Evolutionary conservation across 1,139 yeast species (phyloP).

Genomic region (Meyerozyma smithsonii): DNA sequence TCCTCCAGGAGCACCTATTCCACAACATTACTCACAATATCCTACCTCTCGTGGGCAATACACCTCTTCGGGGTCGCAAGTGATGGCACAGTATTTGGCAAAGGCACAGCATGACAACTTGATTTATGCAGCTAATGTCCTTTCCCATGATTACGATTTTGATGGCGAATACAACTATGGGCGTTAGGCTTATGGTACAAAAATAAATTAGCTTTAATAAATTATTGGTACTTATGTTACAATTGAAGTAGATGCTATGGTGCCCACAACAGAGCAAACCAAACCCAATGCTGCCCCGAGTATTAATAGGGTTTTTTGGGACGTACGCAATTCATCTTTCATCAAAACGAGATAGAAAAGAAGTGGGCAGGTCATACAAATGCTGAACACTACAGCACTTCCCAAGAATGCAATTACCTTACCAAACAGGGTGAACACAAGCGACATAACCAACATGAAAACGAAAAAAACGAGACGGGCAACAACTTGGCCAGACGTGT

Average conservation of each 20-base stretch:
- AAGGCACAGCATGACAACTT: constrained; percentile 61
- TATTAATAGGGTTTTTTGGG: constrained; percentile 36
- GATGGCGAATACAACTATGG: neutral
- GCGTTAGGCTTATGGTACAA: neutral
- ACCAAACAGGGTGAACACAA: constrained; percentile 72
- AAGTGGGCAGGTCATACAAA: constrained; percentile 76
- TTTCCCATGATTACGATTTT: constrained; percentile 19
- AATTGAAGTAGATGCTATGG: constrained; percentile 25
- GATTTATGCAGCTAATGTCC: constrained; percentile 51
- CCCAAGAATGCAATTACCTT: constrained; percentile 81
- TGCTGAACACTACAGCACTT: constrained; percentile 71
- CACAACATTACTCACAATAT: constrained; percentile 3
- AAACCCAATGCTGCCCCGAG: constrained; percentile 44
- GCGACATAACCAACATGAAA: constrained; percentile 44
- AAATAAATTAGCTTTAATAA: neutral
- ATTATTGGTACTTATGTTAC: constrained; percentile 6
- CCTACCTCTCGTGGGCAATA: constrained; percentile 9
- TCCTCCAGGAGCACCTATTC: constrained; percentile 2
- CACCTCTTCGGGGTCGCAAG: constrained; percentile 62
- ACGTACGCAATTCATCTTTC: constrained; percentile 35
- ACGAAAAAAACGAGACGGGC: constrained; percentile 21
- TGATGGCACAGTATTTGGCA: constrained; percentile 73
- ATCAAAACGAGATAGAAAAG: constrained; percentile 63
- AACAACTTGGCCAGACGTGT: constrained; percentile 9
- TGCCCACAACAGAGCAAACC: constrained; percentile 49